Evolutionary conservation across 2,329 filamentous ascomycete species (phyloP), one percentile per base, ranked within the genome.

Genomic region (Sclerotinia sclerotiorum): DNA sequence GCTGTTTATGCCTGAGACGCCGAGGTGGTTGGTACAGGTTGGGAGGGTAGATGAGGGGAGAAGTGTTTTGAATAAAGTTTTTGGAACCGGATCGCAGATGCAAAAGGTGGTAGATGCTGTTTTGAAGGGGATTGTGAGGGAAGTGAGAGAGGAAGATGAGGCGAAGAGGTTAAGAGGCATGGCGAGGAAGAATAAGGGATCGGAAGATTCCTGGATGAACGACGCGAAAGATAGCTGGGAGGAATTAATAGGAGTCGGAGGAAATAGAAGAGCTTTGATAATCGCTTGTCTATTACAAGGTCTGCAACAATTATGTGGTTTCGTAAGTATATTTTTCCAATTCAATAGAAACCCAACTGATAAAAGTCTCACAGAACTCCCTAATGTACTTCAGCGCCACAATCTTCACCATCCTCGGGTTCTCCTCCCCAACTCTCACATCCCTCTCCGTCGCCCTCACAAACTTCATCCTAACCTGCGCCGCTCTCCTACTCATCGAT

Each of bases 361-460:
- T 29, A 35, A 39, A 35, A 42, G 15, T 32, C 19, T 21, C n/a
- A 35, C 72, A 89, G 86, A 97, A 97, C 80, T 93, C 91, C 15
- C 83, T 97, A 42, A 97, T 97, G 92, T 97, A 97, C 79, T 97
- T 93, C 77, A 93, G 91, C 0, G 91, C 90, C 5, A 93, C 91
- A 10, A 92, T 94, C 42, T 94, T 94, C 76, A 85, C 86, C 3
- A 84, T 93, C 44, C 84, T 97, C 0, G 90, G 90, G 0, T 97
- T 97, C 77, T 84, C 85, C 54, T 90, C 88, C 67, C 92, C 93
- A 6, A 95, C 92, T 0, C 84, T 94, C 62, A 93, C 91, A 1
- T 92, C 92, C 0, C 84, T 96, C 69, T 89, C 88, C 2, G 90
- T 97, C 19, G 93, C 93, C 0, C 83, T 90, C 68, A 95, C 93